Evolutionary conservation across 164 flowering plant species (phyloP), one percentile per base, ranked within the genome.

Genomic region (Litsea cubeba): DNA sequence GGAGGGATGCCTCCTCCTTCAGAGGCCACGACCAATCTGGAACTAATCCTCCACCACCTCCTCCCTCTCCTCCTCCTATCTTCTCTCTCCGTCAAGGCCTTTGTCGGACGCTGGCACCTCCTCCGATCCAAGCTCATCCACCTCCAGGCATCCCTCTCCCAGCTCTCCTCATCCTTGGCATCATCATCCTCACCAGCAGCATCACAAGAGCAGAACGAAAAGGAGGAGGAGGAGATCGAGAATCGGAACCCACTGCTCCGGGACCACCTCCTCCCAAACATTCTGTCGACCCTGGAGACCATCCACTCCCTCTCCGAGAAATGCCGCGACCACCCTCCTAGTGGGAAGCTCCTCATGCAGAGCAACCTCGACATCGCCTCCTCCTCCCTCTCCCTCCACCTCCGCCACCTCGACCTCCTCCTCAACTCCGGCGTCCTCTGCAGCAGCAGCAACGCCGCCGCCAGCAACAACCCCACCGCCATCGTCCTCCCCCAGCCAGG

Each of bases 271-370:
- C 69, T 66, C 46, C 69, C 69, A 20, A 66, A 30, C 69, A 18
- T 32, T 18, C 69, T 66, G 20, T 66, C 69, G 12, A 66, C 69
- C 69, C 69, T 66, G n/a, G 40, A 66, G 18, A 66, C 40, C 22
- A 66, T 66, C 40, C 69, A 66, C 18, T 66, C 69, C 69, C 50
- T 66, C n/a, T 30, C 69, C 66, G 75, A 76, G 66, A 88, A 82
- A 65, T 87, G 90, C 80, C 68, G 77, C 60, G 82, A 75, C 75
- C 5, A 46, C 81, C 49, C 80, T 68, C 81, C 25, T 78, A 62
- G 85, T 83, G 70, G 97, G 97, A 93, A 93, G 87, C 90, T 93
- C 18, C 80, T 77, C 49, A 83, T 87, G 87, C 97, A 91, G 83
- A 87, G 90, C 85, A 90, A 93, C 81, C 91, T 93, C 75, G 97